Evolutionary conservation across 495 filamentous ascomycete species (phyloP).

Genomic region (Parachaetomium inaequale): DNA sequence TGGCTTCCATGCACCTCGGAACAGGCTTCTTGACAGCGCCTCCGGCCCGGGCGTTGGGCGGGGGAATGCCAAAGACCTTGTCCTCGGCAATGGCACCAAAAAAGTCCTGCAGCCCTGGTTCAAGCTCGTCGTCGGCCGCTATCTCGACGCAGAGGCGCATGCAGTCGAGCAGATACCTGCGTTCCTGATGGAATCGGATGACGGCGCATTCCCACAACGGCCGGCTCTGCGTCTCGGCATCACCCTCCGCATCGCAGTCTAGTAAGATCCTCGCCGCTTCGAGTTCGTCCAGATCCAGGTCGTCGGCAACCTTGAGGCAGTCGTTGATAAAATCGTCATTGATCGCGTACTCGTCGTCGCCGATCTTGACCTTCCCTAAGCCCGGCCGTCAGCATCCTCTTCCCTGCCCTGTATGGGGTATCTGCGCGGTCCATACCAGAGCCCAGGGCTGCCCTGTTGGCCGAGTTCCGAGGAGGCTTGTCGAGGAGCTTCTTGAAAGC

Average conservation of each 20-base stretch:
- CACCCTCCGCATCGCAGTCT: constrained; percentile 60
- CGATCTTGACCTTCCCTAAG: constrained; percentile 66
- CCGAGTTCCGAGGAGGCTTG: constrained; percentile 65
- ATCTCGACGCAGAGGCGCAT: constrained; percentile 70
- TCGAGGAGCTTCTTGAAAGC: constrained; percentile 76
- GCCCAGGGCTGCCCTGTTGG: constrained; percentile 53
- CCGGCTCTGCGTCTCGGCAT: constrained; percentile 61
- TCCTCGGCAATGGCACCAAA: constrained; percentile 39
- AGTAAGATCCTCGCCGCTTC: constrained; percentile 72
- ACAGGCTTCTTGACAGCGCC: constrained; percentile 47
- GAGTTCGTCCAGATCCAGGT: constrained; percentile 83
- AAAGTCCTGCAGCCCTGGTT: constrained; percentile 36
- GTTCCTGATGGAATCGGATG: constrained; percentile 77
- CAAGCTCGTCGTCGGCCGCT: constrained; percentile 51
- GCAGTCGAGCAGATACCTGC: constrained; percentile 75
- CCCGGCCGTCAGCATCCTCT: constrained; percentile 35
- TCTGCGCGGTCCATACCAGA: constrained; percentile 36
- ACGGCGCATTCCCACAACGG: constrained; percentile 67
- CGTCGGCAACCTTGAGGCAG: constrained; percentile 74
- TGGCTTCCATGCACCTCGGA: constrained; percentile 64
- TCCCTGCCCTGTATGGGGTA: neutral
- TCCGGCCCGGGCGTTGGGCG: constrained; percentile 23
- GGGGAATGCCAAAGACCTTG: constrained; percentile 36
- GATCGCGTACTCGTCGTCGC: constrained; percentile 70
- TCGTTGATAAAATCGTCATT: constrained; percentile 83